phyloP scores from a whole-genome alignment of 1,139 yeast genomes.

The Kodamaea ohmeri region DNA sequence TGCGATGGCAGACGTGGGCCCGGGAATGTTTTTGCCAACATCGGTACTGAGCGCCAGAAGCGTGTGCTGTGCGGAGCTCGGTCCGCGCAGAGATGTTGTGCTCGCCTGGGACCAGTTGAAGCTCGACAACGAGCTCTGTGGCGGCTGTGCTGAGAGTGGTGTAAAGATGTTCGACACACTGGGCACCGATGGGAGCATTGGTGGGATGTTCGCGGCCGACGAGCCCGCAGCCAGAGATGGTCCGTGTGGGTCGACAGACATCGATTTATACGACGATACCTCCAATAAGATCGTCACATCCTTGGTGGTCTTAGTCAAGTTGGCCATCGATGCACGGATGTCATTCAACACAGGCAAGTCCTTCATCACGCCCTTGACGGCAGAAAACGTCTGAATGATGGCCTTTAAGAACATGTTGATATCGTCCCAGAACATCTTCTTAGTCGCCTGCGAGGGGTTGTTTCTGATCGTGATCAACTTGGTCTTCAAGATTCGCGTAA shows the following conservation, averaged over 20 bases:
- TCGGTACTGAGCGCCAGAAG: constrained; percentile 12
- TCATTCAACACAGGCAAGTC: constrained; percentile 80
- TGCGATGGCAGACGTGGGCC: constrained; percentile 9
- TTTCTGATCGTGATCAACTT: constrained; percentile 54
- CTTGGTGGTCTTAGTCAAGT: constrained; percentile 81
- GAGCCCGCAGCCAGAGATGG: not conserved
- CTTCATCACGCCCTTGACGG: constrained; percentile 77
- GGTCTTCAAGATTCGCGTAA: constrained; percentile 63
- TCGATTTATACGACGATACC: constrained; percentile 41
- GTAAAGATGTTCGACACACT: constrained; percentile 37
- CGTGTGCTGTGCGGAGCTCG: constrained; percentile 22
- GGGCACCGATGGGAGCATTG: constrained; percentile 29
- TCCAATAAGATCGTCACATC: constrained; percentile 84
- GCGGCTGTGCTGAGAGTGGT: constrained; percentile 32
- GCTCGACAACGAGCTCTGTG: constrained; percentile 22
- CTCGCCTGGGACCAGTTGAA: constrained; percentile 16
- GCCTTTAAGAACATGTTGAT: constrained; percentile 80
- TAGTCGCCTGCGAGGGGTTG: constrained; percentile 53
- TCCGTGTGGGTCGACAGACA: constrained; percentile 21
- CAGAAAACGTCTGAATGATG: constrained; percentile 75
- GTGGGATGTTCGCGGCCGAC: constrained; percentile 19
- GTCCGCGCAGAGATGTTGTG: constrained; percentile 33
- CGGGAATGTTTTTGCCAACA: constrained; percentile 6
- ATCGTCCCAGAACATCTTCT: constrained; percentile 79
- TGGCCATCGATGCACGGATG: constrained; percentile 75